phyloP scores from a whole-genome alignment of 257 asterid species.

The Leonotis leonurus region DNA sequence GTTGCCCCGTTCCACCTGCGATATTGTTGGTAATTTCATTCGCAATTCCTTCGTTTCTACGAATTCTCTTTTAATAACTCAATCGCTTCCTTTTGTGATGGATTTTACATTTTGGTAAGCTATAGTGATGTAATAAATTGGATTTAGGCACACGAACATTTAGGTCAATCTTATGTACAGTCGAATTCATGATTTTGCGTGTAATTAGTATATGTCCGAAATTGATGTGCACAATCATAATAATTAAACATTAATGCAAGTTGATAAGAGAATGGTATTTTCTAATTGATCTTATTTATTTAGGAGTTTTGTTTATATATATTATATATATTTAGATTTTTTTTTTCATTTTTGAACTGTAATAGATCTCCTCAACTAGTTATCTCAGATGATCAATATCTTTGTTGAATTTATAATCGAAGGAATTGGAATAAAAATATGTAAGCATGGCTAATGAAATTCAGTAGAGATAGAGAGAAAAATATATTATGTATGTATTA shows the following conservation, averaged over 20 bases:
- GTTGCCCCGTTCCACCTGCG: conserved; percentile 57
- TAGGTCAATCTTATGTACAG: background rate
- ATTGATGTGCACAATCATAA: too few relatives aligned
- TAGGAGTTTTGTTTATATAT: background rate
- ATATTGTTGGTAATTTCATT: conserved; percentile 27
- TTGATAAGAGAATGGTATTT: background rate
- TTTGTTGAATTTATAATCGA: background rate
- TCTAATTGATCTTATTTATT: background rate
- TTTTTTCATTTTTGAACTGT: background rate
- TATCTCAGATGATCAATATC: background rate
- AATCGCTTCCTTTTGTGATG: too few relatives aligned
- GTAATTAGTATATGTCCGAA: too few relatives aligned
- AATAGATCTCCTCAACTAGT: background rate
- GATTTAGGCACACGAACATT: background rate
- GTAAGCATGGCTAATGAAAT: too few relatives aligned
- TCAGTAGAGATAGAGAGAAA: too few relatives aligned
- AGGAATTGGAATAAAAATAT: too few relatives aligned
- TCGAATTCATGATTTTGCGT: background rate
- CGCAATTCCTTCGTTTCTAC: background rate
- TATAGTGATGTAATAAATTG: background rate
- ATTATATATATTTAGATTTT: background rate
- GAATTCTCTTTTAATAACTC: too few relatives aligned
- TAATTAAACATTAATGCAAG: background rate
- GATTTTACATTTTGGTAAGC: too few relatives aligned
- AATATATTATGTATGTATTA: too few relatives aligned